A percentile compares a stretch with the other conserved stretches of the same genome.
These are phyloP conservation scores for Penicillium crustosum DNA, from an alignment of 2,329 filamentous ascomycete genomes.

Conservation along the genomic window DNA sequence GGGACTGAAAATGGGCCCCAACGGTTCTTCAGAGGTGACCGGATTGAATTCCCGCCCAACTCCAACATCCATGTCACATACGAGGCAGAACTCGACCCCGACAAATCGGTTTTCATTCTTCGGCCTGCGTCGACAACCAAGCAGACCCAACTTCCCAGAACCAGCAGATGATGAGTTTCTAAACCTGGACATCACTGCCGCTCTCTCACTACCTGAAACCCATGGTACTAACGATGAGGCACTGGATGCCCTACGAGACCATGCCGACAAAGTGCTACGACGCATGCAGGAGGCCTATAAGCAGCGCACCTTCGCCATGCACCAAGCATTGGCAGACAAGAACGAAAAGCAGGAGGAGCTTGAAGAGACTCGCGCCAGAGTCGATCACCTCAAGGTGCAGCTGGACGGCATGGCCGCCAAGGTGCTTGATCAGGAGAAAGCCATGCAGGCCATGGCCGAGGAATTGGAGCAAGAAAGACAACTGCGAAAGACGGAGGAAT, in stretches of 20 bases:
- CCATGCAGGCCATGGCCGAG: slow-evolving; percentile 53
- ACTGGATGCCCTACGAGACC: slow-evolving; percentile 57
- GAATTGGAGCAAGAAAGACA: slow-evolving; percentile 49
- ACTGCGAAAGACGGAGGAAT: slow-evolving; percentile 40
- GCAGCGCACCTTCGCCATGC: slow-evolving; percentile 50
- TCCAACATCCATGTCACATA: slow-evolving; percentile 14
- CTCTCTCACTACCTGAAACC: slow-evolving; percentile 55
- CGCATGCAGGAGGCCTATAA: slow-evolving; percentile 59
- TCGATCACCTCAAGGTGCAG: slow-evolving; percentile 60
- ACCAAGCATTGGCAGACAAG: slow-evolving; percentile 55
- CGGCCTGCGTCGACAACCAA: slow-evolving; percentile 36
- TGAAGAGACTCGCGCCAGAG: slow-evolving; percentile 59
- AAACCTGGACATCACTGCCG: slow-evolving; percentile 54
- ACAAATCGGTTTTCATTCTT: slow-evolving; percentile 47
- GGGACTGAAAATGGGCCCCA: slow-evolving; percentile 35
- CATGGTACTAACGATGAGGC: slow-evolving; percentile 53
- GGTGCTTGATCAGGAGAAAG: slow-evolving; percentile 56
- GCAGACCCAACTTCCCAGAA: slow-evolving; percentile 30
- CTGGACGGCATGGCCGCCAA: slow-evolving; percentile 60
- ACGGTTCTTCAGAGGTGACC: slow-evolving; percentile 8
- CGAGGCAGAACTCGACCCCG: slow-evolving; percentile 20
- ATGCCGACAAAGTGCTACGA: slow-evolving; percentile 56
- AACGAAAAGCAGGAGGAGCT: slow-evolving; percentile 61
- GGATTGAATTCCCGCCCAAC: slow-evolving; percentile 16
- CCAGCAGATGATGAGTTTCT: slow-evolving; percentile 54